Base-by-base conservation (phyloP, 1,139 yeast genomes). In the Lodderomyces oxycetoniae region DNA sequence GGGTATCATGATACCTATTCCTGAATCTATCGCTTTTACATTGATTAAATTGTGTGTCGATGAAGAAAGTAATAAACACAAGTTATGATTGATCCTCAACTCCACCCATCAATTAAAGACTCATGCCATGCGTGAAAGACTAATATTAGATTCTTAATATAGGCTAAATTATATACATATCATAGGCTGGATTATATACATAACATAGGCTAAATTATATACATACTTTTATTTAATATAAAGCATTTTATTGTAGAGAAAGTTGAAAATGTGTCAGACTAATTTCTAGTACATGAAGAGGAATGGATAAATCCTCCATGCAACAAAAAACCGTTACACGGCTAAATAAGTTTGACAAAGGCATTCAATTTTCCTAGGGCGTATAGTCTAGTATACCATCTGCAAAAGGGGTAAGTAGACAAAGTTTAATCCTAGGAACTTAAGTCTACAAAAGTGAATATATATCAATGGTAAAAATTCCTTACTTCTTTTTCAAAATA, bases 41-140 rank as follows among this genome's bases (percentile, higher is more conserved):
- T 60, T 71, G 51, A 69, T 71, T 44, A 66, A 66, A 40, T 39
- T 61, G 48, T 67, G 63, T n/a, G 61, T 66, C 28, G 77, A 75
- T 41, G 70, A 70, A 35, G 47, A 53, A 6, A 39, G 26, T n/a
- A 41, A 43, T 3, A 37, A 20, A 14, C 26, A 24, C n/a, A 24
- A 24, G n/a, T 10, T 24, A 6, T 24, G 26, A 24, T 10, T 24
- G n/a, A n/a, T 15, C n/a, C n/a, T n/a, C n/a, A n/a, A n/a, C n/a
- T n/a, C n/a, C n/a, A n/a, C n/a, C n/a, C n/a, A n/a, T n/a, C n/a
- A n/a, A n/a, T n/a, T n/a, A n/a, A n/a, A n/a, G n/a, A n/a, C n/a
- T n/a, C n/a, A n/a, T n/a, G n/a, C n/a, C n/a, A n/a, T n/a, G n/a
- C n/a, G n/a, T n/a, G n/a, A n/a, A n/a, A n/a, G n/a, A n/a, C n/a